Conservation (phyloP, 164 flowering plant genomes). For the Annona cherimola region DNA sequence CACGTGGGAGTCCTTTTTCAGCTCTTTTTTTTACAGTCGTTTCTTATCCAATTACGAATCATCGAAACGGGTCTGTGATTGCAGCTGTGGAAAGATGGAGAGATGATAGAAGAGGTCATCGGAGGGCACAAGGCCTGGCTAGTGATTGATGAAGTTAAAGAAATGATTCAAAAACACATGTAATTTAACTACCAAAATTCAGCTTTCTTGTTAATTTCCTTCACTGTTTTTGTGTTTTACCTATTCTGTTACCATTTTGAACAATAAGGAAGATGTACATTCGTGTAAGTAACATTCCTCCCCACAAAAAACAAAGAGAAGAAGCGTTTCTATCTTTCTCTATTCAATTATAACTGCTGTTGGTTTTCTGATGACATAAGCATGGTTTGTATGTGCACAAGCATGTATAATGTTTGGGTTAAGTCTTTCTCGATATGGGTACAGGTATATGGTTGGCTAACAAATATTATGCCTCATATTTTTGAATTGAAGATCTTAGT, state of each 20-base stretch:
- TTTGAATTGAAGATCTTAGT: too few relatives aligned
- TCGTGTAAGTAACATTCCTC: neutral
- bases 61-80: neutral
- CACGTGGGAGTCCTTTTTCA: neutral
- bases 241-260: neutral
- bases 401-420: too few relatives aligned
- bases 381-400: too few relatives aligned
- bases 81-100: conserved; percentile 93
- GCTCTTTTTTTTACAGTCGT: neutral
- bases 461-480: too few relatives aligned
- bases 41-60: neutral
- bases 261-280: neutral
- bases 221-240: neutral
- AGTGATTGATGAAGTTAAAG: conserved; percentile 80
- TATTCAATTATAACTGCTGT: too few relatives aligned
- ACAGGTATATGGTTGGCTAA: too few relatives aligned
- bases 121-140: conserved; percentile 97
- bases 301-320: too few relatives aligned
- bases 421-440: too few relatives aligned
- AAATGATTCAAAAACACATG: conserved; percentile 64
- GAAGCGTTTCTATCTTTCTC: too few relatives aligned
- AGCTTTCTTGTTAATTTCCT: neutral
- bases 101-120: conserved; percentile 86
- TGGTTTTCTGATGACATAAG: too few relatives aligned
- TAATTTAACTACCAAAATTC: neutral